Percentiles rank a stretch among this genome's conserved stretches.
Evolutionary conservation across 306 rosid species (phyloP).

Genomic region (Carpinus viminea): DNA sequence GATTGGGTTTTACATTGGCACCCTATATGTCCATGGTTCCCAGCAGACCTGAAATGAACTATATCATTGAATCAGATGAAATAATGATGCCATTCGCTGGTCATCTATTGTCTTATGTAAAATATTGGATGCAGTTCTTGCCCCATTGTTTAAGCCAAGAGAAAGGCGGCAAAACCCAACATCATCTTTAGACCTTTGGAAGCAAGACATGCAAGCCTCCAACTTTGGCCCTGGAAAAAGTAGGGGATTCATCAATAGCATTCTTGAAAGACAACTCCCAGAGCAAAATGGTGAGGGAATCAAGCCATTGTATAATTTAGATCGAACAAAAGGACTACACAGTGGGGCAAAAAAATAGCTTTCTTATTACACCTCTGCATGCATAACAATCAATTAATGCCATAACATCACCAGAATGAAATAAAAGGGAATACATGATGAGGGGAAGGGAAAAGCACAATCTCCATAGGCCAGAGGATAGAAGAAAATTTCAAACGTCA

Average conservation of each 20-base stretch:
- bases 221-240: slow-evolving; percentile 52
- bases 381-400: neutral
- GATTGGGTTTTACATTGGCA: slow-evolving; percentile 20
- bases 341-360: neutral
- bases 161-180: slow-evolving; percentile 23
- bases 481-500: neutral
- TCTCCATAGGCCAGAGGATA: neutral
- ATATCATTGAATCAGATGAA: slow-evolving; percentile 14
- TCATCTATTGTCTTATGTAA: slow-evolving; percentile 6
- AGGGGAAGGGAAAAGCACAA: neutral
- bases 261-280: slow-evolving; percentile 14
- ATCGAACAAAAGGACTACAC: neutral
- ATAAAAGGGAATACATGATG: neutral
- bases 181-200: slow-evolving; percentile 40
- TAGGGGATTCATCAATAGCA: slow-evolving; percentile 40
- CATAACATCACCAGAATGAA: neutral
- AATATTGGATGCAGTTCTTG: slow-evolving; percentile 20
- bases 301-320: neutral
- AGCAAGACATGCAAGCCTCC: slow-evolving; percentile 51
- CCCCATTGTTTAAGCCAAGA: slow-evolving; percentile 22
- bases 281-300: slow-evolving; percentile 17
- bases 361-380: neutral
- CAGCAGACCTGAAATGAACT: slow-evolving; percentile 25
- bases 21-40: slow-evolving; percentile 19
- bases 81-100: slow-evolving; percentile 17